These are phyloP conservation scores for Jimgerdemannia flammicorona DNA, from an alignment of 192 early-diverging fungal species.

Conservation along the genomic window DNA sequence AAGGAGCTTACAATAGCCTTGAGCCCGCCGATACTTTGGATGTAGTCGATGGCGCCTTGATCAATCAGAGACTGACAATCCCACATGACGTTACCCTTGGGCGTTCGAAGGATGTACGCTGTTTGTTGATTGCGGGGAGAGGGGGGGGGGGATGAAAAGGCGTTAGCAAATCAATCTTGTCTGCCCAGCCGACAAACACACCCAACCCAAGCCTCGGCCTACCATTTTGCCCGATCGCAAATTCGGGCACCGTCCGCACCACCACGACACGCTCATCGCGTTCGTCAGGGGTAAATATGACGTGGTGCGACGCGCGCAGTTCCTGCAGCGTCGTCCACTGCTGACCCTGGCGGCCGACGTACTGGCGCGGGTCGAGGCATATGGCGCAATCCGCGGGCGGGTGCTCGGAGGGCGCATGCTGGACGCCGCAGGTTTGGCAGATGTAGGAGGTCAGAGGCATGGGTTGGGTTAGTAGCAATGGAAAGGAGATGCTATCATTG, in stretches of 20 bases:
- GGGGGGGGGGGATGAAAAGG: no score
- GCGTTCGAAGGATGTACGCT: conserved; percentile 13
- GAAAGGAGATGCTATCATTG: no score
- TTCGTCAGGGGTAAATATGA: conserved; percentile 20
- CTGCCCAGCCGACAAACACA: no score
- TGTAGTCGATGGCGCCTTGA: conserved; percentile 14
- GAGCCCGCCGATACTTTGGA: conserved; percentile 21
- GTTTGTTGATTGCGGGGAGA: background rate
- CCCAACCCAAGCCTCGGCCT: background rate
- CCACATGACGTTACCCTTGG: conserved; percentile 29
- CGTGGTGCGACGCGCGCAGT: conserved; percentile 10
- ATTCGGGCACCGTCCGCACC: conserved; percentile 13
- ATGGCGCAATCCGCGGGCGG: conserved; percentile 18
- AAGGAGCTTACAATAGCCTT: conserved; percentile 13
- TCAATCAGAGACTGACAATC: conserved; percentile 31
- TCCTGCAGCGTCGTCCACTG: conserved; percentile 25
- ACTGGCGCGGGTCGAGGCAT: conserved; percentile 27
- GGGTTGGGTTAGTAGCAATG: no score
- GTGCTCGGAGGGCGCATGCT: background rate
- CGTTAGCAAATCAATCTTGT: no score
- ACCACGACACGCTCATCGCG: conserved; percentile 23
- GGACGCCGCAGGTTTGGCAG: conserved; percentile 25
- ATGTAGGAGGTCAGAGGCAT: conserved; percentile 1
- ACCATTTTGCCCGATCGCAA: conserved; percentile 25
- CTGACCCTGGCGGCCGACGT: conserved; percentile 18